Percentiles rank a stretch among this genome's conserved stretches.
These are phyloP conservation scores for Rosa persica DNA, from an alignment of 306 rosid genomes.

Conservation along the genomic window DNA sequence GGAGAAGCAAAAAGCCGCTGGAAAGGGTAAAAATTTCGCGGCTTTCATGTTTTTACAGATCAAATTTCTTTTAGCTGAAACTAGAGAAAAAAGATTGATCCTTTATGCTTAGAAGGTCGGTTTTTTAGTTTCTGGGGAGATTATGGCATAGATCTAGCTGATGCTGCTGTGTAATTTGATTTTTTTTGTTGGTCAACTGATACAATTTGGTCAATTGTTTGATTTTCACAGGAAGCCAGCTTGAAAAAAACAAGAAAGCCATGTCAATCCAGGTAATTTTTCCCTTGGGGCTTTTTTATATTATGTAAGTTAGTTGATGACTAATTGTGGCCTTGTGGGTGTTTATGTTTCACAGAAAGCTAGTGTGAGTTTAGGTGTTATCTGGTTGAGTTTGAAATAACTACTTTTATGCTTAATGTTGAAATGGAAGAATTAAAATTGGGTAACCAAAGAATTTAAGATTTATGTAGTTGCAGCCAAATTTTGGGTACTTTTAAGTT, in stretches of 20 bases:
- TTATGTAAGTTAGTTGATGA: not conserved
- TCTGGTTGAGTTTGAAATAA: not conserved
- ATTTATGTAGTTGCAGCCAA: not conserved
- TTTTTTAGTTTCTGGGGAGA: not conserved
- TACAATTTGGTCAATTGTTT: not conserved
- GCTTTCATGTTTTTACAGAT: not conserved
- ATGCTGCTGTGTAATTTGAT: not conserved
- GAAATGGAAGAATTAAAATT: not conserved
- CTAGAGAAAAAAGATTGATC: not conserved
- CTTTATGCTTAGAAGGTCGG: not conserved
- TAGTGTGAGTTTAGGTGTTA: not conserved
- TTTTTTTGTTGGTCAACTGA: not conserved
- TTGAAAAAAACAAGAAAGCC: constrained; percentile 52
- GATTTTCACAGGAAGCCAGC: constrained; percentile 49
- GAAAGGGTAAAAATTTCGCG: constrained; percentile 35
- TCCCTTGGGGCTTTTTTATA: not conserved
- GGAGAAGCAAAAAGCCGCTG: constrained; percentile 44
- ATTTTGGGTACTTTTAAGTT: not conserved
- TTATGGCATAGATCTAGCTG: constrained; percentile 22
- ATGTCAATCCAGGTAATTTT: constrained; percentile 48
- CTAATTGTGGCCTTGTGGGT: not conserved
- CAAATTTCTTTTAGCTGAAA: not conserved
- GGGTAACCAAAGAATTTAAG: not conserved
- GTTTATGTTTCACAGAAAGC: not conserved
- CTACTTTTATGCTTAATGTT: not conserved